Conservation (phyloP, 192 early-diverging fungal species). For the Spizellomyces punctatus region DNA sequence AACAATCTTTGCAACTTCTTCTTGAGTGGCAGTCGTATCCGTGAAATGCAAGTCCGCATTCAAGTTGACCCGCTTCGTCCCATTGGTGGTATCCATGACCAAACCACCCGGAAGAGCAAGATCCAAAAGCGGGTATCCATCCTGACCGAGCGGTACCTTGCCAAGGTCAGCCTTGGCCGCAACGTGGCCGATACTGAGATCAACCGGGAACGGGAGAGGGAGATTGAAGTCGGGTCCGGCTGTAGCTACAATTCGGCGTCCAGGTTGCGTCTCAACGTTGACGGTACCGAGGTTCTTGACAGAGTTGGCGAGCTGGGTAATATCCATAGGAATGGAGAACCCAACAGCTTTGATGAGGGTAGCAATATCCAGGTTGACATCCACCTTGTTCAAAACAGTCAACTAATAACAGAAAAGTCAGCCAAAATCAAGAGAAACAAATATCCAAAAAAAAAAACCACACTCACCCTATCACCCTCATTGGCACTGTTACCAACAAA, state of each 20-base stretch:
- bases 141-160: slow-evolving; percentile 2
- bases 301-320: not conserved
- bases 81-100: slow-evolving; percentile 8
- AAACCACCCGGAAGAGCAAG: slow-evolving; percentile 22
- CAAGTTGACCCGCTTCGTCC: slow-evolving; percentile 2
- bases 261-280: slow-evolving; percentile 12
- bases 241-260: not conserved
- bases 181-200: slow-evolving; percentile 32
- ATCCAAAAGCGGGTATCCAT: slow-evolving; percentile 25
- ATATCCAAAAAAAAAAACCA: not conserved
- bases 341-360: slow-evolving; percentile 18
- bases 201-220: slow-evolving; percentile 32
- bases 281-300: slow-evolving; percentile 23
- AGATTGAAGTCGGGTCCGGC: slow-evolving; percentile 28
- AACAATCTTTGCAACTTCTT: slow-evolving; percentile 28
- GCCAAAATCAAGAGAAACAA: not conserved
- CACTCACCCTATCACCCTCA: not conserved
- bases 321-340: slow-evolving; percentile 10
- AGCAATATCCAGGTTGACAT: slow-evolving; percentile 12
- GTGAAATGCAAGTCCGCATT: slow-evolving; percentile 23
- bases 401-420: not conserved
- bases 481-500: slow-evolving; percentile 20
- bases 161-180: slow-evolving; percentile 11
- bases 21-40: slow-evolving; percentile 30
- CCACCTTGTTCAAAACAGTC: slow-evolving; percentile 28